These are phyloP conservation scores for Adansonia madagascariensis DNA, from an alignment of 441 rosid genomes.

Conservation along the genomic window DNA sequence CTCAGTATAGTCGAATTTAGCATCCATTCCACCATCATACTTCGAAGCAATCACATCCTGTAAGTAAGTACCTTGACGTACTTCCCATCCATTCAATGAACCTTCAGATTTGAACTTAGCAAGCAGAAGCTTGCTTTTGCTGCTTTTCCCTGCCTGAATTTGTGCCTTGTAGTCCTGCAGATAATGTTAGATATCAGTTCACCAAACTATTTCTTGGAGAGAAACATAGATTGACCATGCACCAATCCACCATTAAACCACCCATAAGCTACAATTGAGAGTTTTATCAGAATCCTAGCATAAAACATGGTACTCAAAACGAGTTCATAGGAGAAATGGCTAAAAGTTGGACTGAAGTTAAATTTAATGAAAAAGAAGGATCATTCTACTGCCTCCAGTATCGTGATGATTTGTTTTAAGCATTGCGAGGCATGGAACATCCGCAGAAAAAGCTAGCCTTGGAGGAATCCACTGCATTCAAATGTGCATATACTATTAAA, in stretches of 20 bases:
- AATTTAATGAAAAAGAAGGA: background rate
- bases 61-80: slow-evolving; percentile 87
- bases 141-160: slow-evolving; percentile 85
- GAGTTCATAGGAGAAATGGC: background rate
- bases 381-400: background rate
- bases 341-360: slow-evolving; percentile 13
- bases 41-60: slow-evolving; percentile 78
- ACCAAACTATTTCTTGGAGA: background rate
- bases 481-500: slow-evolving; percentile 6
- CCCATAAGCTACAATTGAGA: background rate
- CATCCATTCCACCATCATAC: slow-evolving; percentile 96
- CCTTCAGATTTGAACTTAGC: slow-evolving; percentile 76
- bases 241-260: slow-evolving; percentile 9
- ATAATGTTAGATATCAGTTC: slow-evolving; percentile 8
- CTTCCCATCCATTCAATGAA: slow-evolving; percentile 82
- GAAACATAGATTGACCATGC: background rate
- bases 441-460: background rate
- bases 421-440: slow-evolving; percentile 5
- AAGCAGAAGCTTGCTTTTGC: slow-evolving; percentile 91
- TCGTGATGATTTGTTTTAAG: background rate
- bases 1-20: slow-evolving; percentile 83
- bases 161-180: slow-evolving; percentile 90
- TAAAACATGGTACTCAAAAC: background rate
- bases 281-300: background rate
- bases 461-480: background rate